A percentile compares a stretch with the other conserved stretches of the same genome.
Evolutionary conservation across 805 yeast species (phyloP).

Genomic region (Candida chauliodis): DNA sequence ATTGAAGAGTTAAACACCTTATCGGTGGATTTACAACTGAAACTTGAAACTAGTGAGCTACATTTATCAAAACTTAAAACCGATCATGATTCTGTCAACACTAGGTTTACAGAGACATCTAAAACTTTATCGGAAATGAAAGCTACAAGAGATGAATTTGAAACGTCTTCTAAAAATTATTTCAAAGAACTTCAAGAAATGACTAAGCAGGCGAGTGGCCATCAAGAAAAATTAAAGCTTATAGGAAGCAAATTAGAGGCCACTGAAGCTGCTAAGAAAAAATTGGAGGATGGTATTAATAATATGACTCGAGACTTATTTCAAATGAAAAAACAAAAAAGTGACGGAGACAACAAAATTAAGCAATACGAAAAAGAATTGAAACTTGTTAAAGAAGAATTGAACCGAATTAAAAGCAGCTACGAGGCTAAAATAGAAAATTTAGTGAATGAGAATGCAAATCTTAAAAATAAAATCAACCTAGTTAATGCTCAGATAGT

Average conservation of each 20-base stretch:
- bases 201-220: constrained; percentile 20
- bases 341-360: constrained; percentile 43
- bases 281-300: constrained; percentile 83
- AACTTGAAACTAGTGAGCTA: constrained; percentile 10
- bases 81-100: constrained; percentile 18
- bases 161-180: constrained; percentile 24
- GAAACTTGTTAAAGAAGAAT: constrained; percentile 22
- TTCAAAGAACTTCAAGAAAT: constrained; percentile 30
- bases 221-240: constrained; percentile 24
- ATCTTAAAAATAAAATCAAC: constrained; percentile 14
- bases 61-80: constrained; percentile 19
- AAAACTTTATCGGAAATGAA: constrained; percentile 22
- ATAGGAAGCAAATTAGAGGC: constrained; percentile 29
- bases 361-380: constrained; percentile 43
- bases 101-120: constrained; percentile 18
- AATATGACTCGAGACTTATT: constrained; percentile 85
- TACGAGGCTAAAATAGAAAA: constrained; percentile 19
- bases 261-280: constrained; percentile 45
- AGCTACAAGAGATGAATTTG: constrained; percentile 27
- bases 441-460: constrained; percentile 20
- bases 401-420: constrained; percentile 28
- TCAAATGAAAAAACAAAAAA: constrained; percentile 58
- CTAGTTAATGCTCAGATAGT: constrained; percentile 14
- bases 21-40: constrained; percentile 13
- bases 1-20: constrained; percentile 14